These are phyloP conservation scores for Cryptococcus sp. DNA, from an alignment of 1,284 basidiomycete genomes.

Conservation along the genomic window DNA sequence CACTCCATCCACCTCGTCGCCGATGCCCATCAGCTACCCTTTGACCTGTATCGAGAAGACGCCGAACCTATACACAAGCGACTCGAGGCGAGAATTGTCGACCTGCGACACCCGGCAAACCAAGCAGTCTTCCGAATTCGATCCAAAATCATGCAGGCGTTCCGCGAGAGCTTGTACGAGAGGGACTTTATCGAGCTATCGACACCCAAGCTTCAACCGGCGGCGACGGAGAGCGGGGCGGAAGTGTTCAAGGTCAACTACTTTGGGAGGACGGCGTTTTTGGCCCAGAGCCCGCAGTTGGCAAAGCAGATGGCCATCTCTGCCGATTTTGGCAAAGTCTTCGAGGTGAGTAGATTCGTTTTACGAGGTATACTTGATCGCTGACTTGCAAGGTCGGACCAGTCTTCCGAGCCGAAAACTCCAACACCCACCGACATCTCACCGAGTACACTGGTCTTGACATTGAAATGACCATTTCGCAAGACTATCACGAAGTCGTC, in stretches of 20 bases:
- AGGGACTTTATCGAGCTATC: constrained; percentile 62
- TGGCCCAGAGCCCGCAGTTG: constrained; percentile 53
- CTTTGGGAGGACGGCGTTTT: constrained; percentile 62
- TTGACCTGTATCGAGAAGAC: constrained; percentile 13
- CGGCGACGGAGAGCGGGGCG: constrained; percentile 91
- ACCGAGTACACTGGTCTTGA: constrained; percentile 55
- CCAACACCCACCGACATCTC: constrained; percentile 54
- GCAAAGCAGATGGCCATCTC: constrained; percentile 55
- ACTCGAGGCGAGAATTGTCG: constrained; percentile 49
- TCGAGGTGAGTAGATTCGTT: constrained; percentile 47
- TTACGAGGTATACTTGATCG: background rate
- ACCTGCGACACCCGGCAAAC: constrained; percentile 51
- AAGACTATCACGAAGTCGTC: constrained; percentile 52
- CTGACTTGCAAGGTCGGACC: constrained; percentile 16
- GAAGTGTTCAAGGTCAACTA: constrained; percentile 95
- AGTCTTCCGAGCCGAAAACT: constrained; percentile 53
- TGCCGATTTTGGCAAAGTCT: constrained; percentile 52
- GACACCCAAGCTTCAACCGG: constrained; percentile 89
- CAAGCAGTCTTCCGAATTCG: constrained; percentile 53
- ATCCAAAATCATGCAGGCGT: constrained; percentile 49
- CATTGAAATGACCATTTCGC: constrained; percentile 53
- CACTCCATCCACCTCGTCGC: constrained; percentile 24
- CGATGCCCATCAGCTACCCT: constrained; percentile 23
- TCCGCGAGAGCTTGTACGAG: constrained; percentile 49
- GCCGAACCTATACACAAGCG: constrained; percentile 30